These are phyloP conservation scores for Hygrophila difformis DNA, from an alignment of 257 asterid genomes.

Conservation along the genomic window DNA sequence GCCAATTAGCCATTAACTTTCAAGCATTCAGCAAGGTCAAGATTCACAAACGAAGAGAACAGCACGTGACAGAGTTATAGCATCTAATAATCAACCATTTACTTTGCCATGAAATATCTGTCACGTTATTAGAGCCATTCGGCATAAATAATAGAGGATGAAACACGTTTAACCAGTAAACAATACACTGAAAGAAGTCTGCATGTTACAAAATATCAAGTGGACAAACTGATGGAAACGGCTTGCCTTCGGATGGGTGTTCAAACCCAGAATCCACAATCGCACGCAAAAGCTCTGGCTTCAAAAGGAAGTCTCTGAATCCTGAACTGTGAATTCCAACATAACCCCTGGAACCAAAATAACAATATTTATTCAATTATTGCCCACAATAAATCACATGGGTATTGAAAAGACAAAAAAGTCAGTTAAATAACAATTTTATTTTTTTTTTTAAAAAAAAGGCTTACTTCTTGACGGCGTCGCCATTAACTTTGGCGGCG, in stretches of 20 bases:
- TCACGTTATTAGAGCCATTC: too few species aligned
- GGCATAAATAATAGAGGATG: too few species aligned
- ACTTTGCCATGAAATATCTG: too few species aligned
- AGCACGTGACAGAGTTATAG: too few species aligned
- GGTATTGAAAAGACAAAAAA: neutral
- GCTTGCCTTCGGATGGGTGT: slow-evolving; percentile 58
- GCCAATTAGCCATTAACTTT: too few species aligned
- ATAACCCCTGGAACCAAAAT: slow-evolving; percentile 30
- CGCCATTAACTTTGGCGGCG: slow-evolving; percentile 68
- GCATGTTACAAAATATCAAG: neutral
- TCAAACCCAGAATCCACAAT: slow-evolving; percentile 52
- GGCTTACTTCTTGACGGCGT: slow-evolving; percentile 73
- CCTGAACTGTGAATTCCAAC: slow-evolving; percentile 61
- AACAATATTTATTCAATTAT: neutral
- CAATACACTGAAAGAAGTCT: neutral
- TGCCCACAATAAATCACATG: neutral
- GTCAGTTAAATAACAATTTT: too few species aligned
- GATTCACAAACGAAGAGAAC: too few species aligned
- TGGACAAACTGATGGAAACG: neutral
- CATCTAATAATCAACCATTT: too few species aligned
- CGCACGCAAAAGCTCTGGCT: slow-evolving; percentile 51
- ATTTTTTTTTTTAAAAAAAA: too few species aligned
- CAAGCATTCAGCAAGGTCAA: too few species aligned
- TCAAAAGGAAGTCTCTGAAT: slow-evolving; percentile 53
- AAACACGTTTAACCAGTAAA: too few species aligned